Evolutionary conservation across 768 basidiomycete genomes (phyloP).

Genomic region (Naganishia vaughanmartiniae): DNA sequence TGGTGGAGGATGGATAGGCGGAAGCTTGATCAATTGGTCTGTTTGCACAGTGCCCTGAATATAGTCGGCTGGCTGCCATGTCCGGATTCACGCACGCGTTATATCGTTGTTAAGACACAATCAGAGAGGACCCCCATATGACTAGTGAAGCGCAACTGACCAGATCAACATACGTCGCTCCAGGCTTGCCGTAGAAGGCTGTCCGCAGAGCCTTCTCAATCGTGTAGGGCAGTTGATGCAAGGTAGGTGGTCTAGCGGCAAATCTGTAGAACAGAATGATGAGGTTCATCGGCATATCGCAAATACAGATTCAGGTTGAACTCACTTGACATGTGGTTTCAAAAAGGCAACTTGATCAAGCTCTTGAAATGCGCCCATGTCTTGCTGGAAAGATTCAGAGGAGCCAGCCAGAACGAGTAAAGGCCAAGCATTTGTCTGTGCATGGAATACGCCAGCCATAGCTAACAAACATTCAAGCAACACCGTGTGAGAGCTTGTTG

Average conservation of each 20-base stretch:
- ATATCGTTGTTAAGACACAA: neutral
- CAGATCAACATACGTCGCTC: constrained; percentile 35
- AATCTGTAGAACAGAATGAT: constrained; percentile 24
- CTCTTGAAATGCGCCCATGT: constrained; percentile 38
- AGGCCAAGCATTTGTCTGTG: constrained; percentile 34
- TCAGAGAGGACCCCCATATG: neutral
- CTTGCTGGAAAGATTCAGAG: constrained; percentile 34
- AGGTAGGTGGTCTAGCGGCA: constrained; percentile 31
- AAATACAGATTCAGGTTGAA: neutral
- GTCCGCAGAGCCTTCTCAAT: constrained; percentile 34
- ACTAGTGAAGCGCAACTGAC: constrained; percentile 9
- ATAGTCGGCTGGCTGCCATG: constrained; percentile 33
- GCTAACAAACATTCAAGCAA: constrained; percentile 14
- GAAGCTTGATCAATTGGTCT: neutral
- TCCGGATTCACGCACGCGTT: neutral
- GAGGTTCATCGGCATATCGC: neutral
- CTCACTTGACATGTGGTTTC: constrained; percentile 31
- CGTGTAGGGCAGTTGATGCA: constrained; percentile 28
- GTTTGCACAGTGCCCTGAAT: constrained; percentile 28
- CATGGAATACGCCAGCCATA: constrained; percentile 34
- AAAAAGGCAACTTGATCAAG: constrained; percentile 35
- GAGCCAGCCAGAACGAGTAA: constrained; percentile 36
- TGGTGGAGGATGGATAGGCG: neutral
- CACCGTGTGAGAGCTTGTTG: neutral
- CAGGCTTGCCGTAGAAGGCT: constrained; percentile 35